Evolutionary conservation across 2,329 filamentous ascomycete genomes (phyloP).

Genomic region (Fusarium protoensiforme): DNA sequence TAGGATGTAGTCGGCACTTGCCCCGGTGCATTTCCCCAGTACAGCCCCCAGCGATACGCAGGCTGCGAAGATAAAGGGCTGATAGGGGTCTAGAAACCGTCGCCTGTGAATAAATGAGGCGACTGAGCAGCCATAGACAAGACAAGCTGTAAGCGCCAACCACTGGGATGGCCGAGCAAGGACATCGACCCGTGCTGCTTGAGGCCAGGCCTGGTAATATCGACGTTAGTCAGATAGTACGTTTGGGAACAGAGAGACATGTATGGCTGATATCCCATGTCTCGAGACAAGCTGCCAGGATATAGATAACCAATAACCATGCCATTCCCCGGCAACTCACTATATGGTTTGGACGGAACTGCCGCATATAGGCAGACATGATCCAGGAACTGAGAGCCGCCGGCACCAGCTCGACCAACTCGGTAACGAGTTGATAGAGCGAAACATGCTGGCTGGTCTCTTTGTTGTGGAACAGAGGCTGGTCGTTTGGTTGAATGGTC

Average conservation of each 20-base stretch:
- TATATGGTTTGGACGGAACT: conserved; percentile 18
- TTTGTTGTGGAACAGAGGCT: conserved; percentile 7
- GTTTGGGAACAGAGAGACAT: background rate
- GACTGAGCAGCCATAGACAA: conserved; percentile 39
- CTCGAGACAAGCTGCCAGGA: background rate
- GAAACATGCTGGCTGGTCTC: conserved; percentile 20
- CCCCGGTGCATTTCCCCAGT: conserved; percentile 27
- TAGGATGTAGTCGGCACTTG: conserved; percentile 36
- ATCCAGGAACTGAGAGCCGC: conserved; percentile 36
- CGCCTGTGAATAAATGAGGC: conserved; percentile 39
- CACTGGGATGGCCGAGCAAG: conserved; percentile 30
- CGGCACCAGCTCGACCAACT: conserved; percentile 36
- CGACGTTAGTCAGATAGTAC: conserved; percentile 26
- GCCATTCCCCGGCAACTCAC: conserved; percentile 27
- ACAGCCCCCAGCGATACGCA: conserved; percentile 33
- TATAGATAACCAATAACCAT: background rate
- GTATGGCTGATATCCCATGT: background rate
- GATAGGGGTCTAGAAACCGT: conserved; percentile 25
- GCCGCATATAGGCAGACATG: conserved; percentile 35
- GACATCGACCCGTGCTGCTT: conserved; percentile 13
- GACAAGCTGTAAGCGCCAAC: conserved; percentile 35
- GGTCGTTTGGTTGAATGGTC: conserved; percentile 13
- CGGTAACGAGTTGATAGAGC: conserved; percentile 13
- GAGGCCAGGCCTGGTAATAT: conserved; percentile 28
- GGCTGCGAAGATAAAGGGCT: conserved; percentile 30